Base-by-base conservation (phyloP, 805 yeast genomes). In the Grigorovia yakushimaensis region DNA sequence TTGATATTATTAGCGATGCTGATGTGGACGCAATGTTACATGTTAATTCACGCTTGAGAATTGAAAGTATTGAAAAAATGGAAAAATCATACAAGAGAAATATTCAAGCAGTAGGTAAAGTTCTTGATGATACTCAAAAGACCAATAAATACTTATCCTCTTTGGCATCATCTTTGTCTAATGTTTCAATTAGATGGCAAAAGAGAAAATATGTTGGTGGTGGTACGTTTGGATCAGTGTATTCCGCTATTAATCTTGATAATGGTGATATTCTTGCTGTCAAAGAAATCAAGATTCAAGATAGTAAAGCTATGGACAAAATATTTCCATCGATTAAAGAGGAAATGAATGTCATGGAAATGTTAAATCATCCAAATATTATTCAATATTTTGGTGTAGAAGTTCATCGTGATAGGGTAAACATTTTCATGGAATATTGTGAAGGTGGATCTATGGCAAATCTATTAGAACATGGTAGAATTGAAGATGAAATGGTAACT, bases 231-330 rank as follows among this genome's bases (percentile, higher is more conserved):
- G 98, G 98, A 6, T 80, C 85, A 49, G 98, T 93, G 2, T 93
- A 77, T 65, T 88, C 93, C 0, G 95, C 97, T 0, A 82, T 87
- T 18, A 89, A 91, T 61, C 74, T 93, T 51, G 98, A 91, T 55
- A 87, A 95, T 19, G 98, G 98, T 62, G 95, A 89, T 46, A 84
- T 89, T 2, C 81, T 93, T 84, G 98, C 98, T 0, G 98, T 93
- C 30, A 93, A 93, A 64, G 98, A 93, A 66, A 88, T 93, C 50
- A 76, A 88, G 50, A 81, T 93, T 62, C 96, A 88, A 57, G 95
- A 89, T 58, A 76, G 86, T 22, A 94, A 87, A 57, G 79, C 94
- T 1, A 82, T 89, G 59, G 80, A 85, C 56, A 83, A 82, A 47
- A 79, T 89, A 50, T 88, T 89, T 44, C 94, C 94, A 36, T 79